These are phyloP conservation scores for Ascocoryne sarcoides DNA, from an alignment of 2,329 filamentous ascomycete species.

Conservation along the genomic window DNA sequence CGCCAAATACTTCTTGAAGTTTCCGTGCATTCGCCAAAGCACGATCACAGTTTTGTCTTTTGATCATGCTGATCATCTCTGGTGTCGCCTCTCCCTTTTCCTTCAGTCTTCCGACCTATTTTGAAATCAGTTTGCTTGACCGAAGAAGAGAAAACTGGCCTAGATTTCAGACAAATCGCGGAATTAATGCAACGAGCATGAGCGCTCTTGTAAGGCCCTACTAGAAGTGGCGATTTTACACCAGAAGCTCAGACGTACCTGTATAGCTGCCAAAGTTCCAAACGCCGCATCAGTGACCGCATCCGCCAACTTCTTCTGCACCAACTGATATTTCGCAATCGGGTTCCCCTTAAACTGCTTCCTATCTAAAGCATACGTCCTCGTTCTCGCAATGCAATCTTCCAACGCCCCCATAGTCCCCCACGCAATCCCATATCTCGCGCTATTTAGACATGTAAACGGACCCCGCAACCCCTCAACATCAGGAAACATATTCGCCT, in stretches of 20 bases:
- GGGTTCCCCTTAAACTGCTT: constrained; percentile 96
- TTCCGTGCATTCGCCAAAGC: constrained; percentile 71
- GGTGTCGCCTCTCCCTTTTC: constrained; percentile 80
- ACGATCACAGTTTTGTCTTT: constrained; percentile 93
- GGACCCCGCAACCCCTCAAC: constrained; percentile 82
- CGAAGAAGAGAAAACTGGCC: too few species aligned
- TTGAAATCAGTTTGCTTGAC: too few species aligned
- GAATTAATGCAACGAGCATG: too few species aligned
- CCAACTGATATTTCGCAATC: constrained; percentile 87
- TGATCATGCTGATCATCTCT: constrained; percentile 96
- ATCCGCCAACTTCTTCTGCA: constrained; percentile 97
- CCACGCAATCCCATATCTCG: constrained; percentile 86
- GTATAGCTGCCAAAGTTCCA: constrained; percentile 79
- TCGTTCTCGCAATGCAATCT: constrained; percentile 73
- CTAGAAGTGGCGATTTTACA: too few species aligned
- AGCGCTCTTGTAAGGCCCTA: too few species aligned
- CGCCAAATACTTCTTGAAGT: constrained; percentile 92
- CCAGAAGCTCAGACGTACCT: too few species aligned
- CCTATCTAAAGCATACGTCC: constrained; percentile 82
- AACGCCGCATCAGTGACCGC: constrained; percentile 85
- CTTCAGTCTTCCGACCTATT: constrained; percentile 86
- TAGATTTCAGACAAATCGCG: too few species aligned
- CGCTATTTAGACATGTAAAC: constrained; percentile 90
- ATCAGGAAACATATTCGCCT: constrained; percentile 87
- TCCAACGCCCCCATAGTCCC: constrained; percentile 91